Evolutionary conservation across 148 eudicot species (phyloP), one percentile per base, ranked within the genome.

Genomic region (Rhododendron ferrugineum): DNA sequence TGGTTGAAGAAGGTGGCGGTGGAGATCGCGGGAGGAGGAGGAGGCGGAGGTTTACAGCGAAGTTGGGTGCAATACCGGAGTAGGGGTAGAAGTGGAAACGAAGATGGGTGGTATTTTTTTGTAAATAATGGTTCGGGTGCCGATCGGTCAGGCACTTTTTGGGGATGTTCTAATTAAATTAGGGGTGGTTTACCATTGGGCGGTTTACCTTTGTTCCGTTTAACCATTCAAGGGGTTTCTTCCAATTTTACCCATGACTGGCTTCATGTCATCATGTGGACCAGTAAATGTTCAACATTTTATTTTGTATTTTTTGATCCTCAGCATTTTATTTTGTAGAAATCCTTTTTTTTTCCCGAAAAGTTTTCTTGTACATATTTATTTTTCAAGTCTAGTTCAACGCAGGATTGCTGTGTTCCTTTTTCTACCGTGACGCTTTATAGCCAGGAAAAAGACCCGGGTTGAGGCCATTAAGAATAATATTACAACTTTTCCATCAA

Each of bases 1-100:
- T 86, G 79, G 94, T 85, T n/a, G 92, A 90, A 18, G 74, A 40
- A 3, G 90, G 88, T 0, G 89, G 78, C 11, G 22, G 86, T 37
- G 70, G 86, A 44, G 52, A 88, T 81, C 89, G 89, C 5, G 83
- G 86, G 10, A 80, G 89, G 76, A 80, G 88, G 11, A 82, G 90
- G 86, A 83, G 88, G 47, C 87, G 87, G 60, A 81, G 83, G 75
- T 86, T 85, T 40, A 36, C 88, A 83, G 93, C 88, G 44, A 88
- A 86, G 86, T 85, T 96, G 89, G 91, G 87, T 84, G 90, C 93
- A 0, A 96, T 96, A 68, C 91, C 90, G 22, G 98, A 96, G 82
- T 95, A 88, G 82, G 68, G 28, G 34, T 2, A 26, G 23, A 2
- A 7, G 3, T 11, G 26, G 58, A 60, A 42, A 3, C n/a, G 10